phyloP scores from a whole-genome alignment of 169 alveolate genomes.

The Cryptosporidium felis region DNA sequence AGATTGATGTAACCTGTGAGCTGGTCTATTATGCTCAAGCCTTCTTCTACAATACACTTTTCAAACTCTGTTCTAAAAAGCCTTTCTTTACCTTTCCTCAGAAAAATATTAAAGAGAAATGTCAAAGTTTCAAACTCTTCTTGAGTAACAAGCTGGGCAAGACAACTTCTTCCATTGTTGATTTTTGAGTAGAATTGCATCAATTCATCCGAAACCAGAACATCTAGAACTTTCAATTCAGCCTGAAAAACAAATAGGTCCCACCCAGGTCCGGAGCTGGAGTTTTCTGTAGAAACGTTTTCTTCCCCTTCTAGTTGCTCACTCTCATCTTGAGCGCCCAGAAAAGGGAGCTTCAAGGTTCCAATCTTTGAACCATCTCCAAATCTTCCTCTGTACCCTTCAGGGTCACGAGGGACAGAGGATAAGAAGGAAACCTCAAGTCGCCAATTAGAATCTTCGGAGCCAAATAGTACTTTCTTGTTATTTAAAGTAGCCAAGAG shows the following conservation, averaged over 20 bases:
- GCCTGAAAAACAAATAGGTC: not conserved
- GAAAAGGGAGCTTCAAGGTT: not conserved
- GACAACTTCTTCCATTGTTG: not conserved
- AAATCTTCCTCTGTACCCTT: not conserved
- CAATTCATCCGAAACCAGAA: constrained; percentile 34
- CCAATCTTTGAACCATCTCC: not conserved
- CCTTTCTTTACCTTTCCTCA: not conserved
- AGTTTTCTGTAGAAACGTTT: too few relatives aligned
- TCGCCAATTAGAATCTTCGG: not conserved
- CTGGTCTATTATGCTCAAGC: not conserved
- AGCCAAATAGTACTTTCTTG: not conserved
- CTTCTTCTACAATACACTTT: constrained; percentile 6
- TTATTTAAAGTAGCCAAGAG: not conserved
- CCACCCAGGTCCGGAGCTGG: not conserved
- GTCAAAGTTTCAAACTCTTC: constrained; percentile 19
- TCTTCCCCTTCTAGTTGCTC: not conserved
- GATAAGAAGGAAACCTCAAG: not conserved
- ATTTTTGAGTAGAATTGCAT: not conserved
- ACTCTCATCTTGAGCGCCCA: not conserved
- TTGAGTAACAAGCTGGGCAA: not conserved
- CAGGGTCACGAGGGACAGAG: not conserved
- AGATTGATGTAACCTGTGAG: not conserved
- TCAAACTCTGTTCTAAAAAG: constrained; percentile 10
- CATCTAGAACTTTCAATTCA: constrained; percentile 9
- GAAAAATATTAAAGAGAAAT: constrained; percentile 1